These are phyloP conservation scores for Colletotrichum caudatum DNA, from an alignment of 2,329 filamentous ascomycete genomes.

Conservation along the genomic window DNA sequence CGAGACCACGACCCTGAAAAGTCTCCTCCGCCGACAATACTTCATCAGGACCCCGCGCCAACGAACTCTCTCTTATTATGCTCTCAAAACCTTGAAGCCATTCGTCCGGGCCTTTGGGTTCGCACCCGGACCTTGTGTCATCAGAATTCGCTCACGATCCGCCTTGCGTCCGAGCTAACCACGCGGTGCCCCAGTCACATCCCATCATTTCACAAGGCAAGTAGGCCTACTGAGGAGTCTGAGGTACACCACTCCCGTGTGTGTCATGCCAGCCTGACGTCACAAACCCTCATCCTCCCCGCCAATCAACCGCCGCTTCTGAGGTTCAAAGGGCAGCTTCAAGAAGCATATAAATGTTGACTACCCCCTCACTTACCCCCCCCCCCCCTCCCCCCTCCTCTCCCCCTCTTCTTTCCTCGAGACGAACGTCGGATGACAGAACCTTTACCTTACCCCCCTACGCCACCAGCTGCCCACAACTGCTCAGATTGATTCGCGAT, in stretches of 20 bases:
- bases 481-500: slow-evolving; percentile 1
- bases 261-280: slow-evolving; percentile 38
- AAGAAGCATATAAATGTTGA: slow-evolving; percentile 24
- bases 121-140: background rate
- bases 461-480: background rate
- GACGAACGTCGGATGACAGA: slow-evolving; percentile 13
- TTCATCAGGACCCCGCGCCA: no score
- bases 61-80: background rate
- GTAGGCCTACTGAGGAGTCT: background rate
- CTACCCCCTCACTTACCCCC: background rate
- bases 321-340: background rate
- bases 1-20: slow-evolving; percentile 18
- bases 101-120: background rate
- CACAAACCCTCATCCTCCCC: slow-evolving; percentile 13
- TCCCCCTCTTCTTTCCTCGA: no score
- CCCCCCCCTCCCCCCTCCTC: no score
- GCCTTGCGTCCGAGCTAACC: slow-evolving; percentile 12
- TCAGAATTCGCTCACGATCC: background rate
- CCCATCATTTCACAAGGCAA: background rate
- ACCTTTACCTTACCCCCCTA: background rate
- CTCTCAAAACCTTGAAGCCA: background rate
- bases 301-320: background rate
- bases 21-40: background rate
- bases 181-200: slow-evolving; percentile 2
- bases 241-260: slow-evolving; percentile 8